phyloP scores from a whole-genome alignment of 1,284 basidiomycete genomes.

The Trametes sp. region DNA sequence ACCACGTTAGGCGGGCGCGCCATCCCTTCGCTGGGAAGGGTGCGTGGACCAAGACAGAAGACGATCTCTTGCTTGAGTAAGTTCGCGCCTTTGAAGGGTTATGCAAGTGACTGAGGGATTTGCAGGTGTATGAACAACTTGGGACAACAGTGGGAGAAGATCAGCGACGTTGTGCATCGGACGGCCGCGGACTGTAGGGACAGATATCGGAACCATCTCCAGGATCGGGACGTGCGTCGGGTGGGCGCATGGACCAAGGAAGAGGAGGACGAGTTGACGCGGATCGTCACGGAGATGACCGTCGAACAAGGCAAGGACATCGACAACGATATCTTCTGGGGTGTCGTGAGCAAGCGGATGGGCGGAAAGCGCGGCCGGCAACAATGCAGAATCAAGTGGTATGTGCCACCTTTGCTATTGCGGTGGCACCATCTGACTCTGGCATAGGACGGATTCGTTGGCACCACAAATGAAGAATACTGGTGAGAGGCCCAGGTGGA shows the following conservation, averaged over 20 bases:
- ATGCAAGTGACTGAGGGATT: background rate
- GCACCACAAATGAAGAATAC: conserved; percentile 75
- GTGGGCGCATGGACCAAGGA: conserved; percentile 70
- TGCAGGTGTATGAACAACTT: conserved; percentile 68
- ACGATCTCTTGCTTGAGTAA: conserved; percentile 64
- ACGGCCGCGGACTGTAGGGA: conserved; percentile 84
- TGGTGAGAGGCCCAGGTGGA: conserved; percentile 76
- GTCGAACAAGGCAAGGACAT: conserved; percentile 69
- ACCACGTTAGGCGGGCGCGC: conserved; percentile 73
- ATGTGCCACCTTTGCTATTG: conserved; percentile 12
- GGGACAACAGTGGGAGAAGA: conserved; percentile 83
- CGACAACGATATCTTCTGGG: conserved; percentile 85
- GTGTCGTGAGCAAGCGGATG: conserved; percentile 77
- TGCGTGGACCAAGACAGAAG: conserved; percentile 74
- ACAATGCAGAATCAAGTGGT: conserved; percentile 90
- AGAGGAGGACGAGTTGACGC: conserved; percentile 75
- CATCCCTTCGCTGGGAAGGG: conserved; percentile 76
- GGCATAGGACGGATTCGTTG: conserved; percentile 72
- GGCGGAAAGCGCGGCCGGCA: conserved; percentile 75
- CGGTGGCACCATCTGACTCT: background rate
- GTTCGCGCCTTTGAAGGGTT: background rate
- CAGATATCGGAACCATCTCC: conserved; percentile 81
- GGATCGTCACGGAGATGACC: conserved; percentile 77
- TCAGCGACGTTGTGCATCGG: conserved; percentile 71
- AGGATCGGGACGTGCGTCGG: conserved; percentile 62